Base-by-base conservation (phyloP, 495 filamentous ascomycete species). In the Trichocladium antarcticum region DNA sequence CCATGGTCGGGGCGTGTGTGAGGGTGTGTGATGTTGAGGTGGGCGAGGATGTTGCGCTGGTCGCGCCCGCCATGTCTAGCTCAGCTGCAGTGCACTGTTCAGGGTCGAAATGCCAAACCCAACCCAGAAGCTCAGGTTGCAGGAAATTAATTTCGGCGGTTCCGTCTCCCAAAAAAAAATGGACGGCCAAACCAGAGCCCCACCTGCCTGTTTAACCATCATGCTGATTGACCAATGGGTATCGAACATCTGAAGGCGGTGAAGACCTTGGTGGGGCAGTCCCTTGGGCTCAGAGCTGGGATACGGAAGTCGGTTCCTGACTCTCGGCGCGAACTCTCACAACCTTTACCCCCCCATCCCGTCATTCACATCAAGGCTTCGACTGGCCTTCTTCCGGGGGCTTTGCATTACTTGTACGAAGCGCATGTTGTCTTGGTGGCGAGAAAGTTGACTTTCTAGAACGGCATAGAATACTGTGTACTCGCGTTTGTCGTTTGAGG, bases 21-120 rank as follows among this genome's bases (percentile, higher is more conserved):
- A 78, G 57, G 34, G 75, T 78, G 55, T 76, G 69, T 6, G 75
- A 78, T 32, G 75, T 76, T 12, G 74, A 76, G 37, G 74, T 77
- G 50, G 74, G 68, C 37, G 73, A 74, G 43, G 75, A 76, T 48
- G 68, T 65, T 6, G 64, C 69, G 55, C 74, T 75, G 47, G 57
- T 59, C 49, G 69, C 54, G 39, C 61, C 65, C 45, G 69, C 72
- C 74, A 76, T 77, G 54, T 37, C 56, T 53, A 22, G 17, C 40
- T 27, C 4, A 37, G 35, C 1, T 8, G 15, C 1, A 24, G 28
- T 27, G 28, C 32, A 28, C 17, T 37, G 38, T 49, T n/a, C 36
- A 37, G n/a, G 17, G 8, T 17, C 20, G 24, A 32, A 8, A 19
- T 16, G 17, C 35, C 22, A 32, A 17, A 53, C 20, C 19, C 28